These are phyloP conservation scores for Anisodus tanguticus DNA, from an alignment of 257 asterid species.

Conservation along the genomic window DNA sequence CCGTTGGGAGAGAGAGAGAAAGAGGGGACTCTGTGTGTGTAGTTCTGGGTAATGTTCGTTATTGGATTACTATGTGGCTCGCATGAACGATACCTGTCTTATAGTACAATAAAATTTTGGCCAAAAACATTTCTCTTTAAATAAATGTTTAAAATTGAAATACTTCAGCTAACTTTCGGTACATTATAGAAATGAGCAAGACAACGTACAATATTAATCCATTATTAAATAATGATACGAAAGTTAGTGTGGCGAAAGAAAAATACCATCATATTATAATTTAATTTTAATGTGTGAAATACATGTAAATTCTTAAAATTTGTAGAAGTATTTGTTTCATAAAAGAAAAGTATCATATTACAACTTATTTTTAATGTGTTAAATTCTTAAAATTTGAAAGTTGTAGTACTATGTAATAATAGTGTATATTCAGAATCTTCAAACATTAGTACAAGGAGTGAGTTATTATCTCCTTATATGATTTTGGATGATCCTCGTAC, in stretches of 20 bases:
- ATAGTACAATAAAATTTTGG: neutral
- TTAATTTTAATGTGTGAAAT: neutral
- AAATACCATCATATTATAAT: neutral
- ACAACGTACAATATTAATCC: neutral
- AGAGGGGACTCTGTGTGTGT: neutral
- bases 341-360: neutral
- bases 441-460: no score
- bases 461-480: no score
- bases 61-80: constrained; percentile 19
- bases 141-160: neutral
- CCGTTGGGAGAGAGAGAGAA: neutral
- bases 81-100: neutral
- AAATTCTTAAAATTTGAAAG: neutral
- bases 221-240: neutral
- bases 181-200: neutral
- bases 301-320: neutral
- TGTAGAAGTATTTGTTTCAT: neutral
- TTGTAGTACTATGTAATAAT: no score
- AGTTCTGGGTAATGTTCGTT: neutral
- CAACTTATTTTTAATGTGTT: neutral
- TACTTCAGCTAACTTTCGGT: neutral
- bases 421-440: neutral
- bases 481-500: no score
- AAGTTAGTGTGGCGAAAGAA: neutral
- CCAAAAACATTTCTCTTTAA: neutral